Conservation (phyloP, 805 yeast species). For the Cyberlindnera meyerae region DNA sequence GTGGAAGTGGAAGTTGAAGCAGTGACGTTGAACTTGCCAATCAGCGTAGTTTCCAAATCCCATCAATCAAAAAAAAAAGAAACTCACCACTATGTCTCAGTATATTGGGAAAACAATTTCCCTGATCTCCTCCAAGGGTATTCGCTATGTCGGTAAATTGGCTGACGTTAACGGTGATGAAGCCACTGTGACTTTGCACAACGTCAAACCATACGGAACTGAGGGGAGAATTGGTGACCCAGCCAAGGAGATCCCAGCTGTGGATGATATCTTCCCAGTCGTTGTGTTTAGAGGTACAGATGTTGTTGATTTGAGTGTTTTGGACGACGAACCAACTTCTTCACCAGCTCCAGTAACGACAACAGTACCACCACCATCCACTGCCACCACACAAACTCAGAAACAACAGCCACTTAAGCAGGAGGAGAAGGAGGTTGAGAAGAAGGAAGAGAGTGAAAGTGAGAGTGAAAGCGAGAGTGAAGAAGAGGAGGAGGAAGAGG, state of each 20-base stretch:
- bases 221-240: constrained; percentile 82
- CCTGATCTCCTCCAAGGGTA: constrained; percentile 70
- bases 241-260: constrained; percentile 64
- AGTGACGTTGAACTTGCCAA: too few relatives aligned
- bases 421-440: constrained; percentile 6
- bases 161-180: constrained; percentile 85
- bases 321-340: constrained; percentile 52
- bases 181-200: constrained; percentile 78
- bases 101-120: constrained; percentile 89
- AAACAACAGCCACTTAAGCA: constrained; percentile 12
- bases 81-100: too few relatives aligned
- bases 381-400: constrained; percentile 11
- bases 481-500: constrained; percentile 3
- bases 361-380: constrained; percentile 11
- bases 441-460: constrained; percentile 9
- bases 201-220: constrained; percentile 83
- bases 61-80: too few relatives aligned
- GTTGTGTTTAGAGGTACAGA: constrained; percentile 89
- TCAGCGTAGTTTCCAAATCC: too few relatives aligned
- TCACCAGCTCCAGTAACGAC: constrained; percentile 14
- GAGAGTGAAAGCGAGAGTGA: constrained; percentile 1
- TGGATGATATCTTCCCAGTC: constrained; percentile 61
- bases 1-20: too few relatives aligned
- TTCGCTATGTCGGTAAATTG: constrained; percentile 81
- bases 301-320: constrained; percentile 81